phyloP scores from a whole-genome alignment of 2,329 filamentous ascomycete genomes.

The Diaporthe vaccinii region DNA sequence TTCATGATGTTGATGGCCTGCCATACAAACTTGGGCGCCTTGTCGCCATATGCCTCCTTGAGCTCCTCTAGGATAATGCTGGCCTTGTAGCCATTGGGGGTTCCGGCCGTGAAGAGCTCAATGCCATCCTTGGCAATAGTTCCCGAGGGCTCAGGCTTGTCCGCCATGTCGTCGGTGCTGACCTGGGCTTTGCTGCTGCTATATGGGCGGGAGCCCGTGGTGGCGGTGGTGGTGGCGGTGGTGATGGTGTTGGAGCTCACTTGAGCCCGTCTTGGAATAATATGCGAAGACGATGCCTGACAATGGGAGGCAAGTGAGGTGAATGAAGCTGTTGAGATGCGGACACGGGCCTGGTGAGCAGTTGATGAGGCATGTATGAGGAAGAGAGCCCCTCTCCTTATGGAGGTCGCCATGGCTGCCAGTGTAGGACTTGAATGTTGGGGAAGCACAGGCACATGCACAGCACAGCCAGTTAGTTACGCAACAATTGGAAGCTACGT shows the following conservation, averaged over 20 bases:
- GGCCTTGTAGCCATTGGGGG: slow-evolving; percentile 69
- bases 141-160: slow-evolving; percentile 63
- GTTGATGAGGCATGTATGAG: background rate
- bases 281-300: background rate
- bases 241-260: background rate
- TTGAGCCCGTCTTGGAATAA: background rate
- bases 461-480: background rate
- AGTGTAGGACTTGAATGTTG: background rate
- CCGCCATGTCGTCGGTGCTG: slow-evolving; percentile 31
- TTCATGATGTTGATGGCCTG: slow-evolving; percentile 71
- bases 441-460: background rate
- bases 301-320: background rate
- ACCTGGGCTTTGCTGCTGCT: slow-evolving; percentile 3
- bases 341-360: background rate
- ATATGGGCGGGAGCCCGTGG: background rate
- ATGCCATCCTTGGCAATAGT: slow-evolving; percentile 74
- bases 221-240: background rate
- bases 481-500: background rate
- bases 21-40: slow-evolving; percentile 53
- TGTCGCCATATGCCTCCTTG: slow-evolving; percentile 72
- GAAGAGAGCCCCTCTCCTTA: slow-evolving; percentile 6
- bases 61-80: slow-evolving; percentile 76
- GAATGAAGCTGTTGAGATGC: background rate
- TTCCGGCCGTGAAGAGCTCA: slow-evolving; percentile 72
- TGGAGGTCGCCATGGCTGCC: slow-evolving; percentile 2